Base-by-base conservation (phyloP, 1,139 yeast genomes). In the Nakaseomyces kungkrabaensis region DNA sequence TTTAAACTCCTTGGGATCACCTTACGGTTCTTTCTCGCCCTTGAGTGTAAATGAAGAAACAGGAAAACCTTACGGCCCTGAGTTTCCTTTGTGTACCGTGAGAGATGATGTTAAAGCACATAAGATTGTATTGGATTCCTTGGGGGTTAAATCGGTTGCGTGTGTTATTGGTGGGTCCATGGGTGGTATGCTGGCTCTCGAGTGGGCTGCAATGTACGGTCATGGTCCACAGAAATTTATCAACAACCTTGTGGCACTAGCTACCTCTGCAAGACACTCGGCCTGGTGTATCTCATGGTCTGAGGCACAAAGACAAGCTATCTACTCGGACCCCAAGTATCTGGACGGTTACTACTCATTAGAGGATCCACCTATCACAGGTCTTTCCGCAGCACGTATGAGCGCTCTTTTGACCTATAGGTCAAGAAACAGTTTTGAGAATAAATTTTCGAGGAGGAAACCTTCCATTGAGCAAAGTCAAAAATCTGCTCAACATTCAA, bases 281-380 rank as follows among this genome's bases (percentile, higher is more conserved):
- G 98, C 98, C 0, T 92, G 98, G 98, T 92, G 97, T 59, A 92
- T 92, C 50, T 86, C 96, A 4, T 92, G 98, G 98, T 92, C 95
- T 52, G 98, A 92, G 65, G 95, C 98, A 6, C 98, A 92, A 68
- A 78, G 98, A 60, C 98, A 92, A 66, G 82, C 95, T 56, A 88
- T 92, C 33, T 92, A 90, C 68, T 82, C 95, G 27, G 98, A 92
- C 66, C 97, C 98, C 5, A 84, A 84, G 63, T 92, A 89, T 64
- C 57, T 78, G 51, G 97, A 89, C 62, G 98, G 98, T 2, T 88
- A 86, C 67, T 90, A 86, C 62, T 71, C 80, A 13, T 72, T 77
- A 43, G 76, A 77, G n/a, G 84, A 82, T 50, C 94, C 90, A 8
- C 98, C 98, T 1, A 74, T 73, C 36, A 77, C 83, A 5, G 98